Conservation (phyloP, 2,329 filamentous ascomycete genomes). For the Neonectria hederae region DNA sequence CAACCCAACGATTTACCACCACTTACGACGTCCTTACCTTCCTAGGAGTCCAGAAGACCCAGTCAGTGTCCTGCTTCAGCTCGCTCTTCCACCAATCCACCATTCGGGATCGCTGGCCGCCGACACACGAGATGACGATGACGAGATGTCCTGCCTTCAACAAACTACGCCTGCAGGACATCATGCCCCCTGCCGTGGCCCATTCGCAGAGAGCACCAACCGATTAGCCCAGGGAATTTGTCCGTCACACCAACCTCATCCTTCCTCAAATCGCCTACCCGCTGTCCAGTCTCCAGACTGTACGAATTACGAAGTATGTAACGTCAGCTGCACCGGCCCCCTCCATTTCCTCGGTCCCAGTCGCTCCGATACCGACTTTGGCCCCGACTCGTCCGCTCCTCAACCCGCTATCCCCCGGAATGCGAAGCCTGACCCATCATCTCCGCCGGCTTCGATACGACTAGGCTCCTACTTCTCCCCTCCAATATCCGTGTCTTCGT, state of each 20-base stretch:
- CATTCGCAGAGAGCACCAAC: conserved; percentile 12
- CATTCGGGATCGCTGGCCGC: background rate
- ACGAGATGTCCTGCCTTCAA: conserved; percentile 6
- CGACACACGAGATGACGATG: conserved; percentile 17
- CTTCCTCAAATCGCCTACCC: conserved; percentile 24
- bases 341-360: conserved; percentile 8
- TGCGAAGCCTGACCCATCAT: conserved; percentile 8
- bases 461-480: background rate
- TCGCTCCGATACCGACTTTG: conserved; percentile 10
- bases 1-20: background rate
- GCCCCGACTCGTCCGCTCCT: conserved; percentile 16
- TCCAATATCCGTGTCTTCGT: background rate
- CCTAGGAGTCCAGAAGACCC: background rate
- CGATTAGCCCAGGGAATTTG: conserved; percentile 30
- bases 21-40: background rate
- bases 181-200: conserved; percentile 11
- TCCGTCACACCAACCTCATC: conserved; percentile 37
- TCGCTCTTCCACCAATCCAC: conserved; percentile 1
- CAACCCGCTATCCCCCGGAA: conserved; percentile 9
- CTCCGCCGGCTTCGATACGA: conserved; percentile 6
- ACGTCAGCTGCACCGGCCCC: conserved; percentile 31
- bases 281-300: conserved; percentile 19
- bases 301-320: background rate
- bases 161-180: conserved; percentile 27
- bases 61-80: conserved; percentile 12